A percentile compares a stretch with the other conserved stretches of the same genome.
phyloP scores from a whole-genome alignment of 495 filamentous ascomycete genomes.

The Friedmanniomyces simplex region DNA sequence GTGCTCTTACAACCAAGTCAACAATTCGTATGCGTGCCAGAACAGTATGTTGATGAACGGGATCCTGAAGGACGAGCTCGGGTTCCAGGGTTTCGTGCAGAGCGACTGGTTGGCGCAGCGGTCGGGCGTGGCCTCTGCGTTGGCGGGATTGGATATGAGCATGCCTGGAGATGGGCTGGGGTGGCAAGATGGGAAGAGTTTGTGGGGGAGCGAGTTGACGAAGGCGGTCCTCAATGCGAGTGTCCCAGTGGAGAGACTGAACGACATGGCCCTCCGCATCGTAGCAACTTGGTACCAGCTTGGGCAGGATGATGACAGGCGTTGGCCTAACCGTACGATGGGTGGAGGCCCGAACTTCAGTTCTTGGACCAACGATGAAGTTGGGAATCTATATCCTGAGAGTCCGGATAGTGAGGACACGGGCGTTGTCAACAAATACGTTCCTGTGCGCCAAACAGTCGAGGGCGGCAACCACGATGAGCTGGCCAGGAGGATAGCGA shows the following conservation, averaged over 20 bases:
- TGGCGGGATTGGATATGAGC: slow-evolving; percentile 84
- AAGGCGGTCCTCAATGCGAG: slow-evolving; percentile 71
- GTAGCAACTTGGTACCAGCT: slow-evolving; percentile 90
- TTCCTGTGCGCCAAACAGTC: slow-evolving; percentile 48
- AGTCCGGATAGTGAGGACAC: slow-evolving; percentile 43
- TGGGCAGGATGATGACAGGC: slow-evolving; percentile 62
- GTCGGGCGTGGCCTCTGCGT: slow-evolving; percentile 64
- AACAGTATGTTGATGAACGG: slow-evolving; percentile 90
- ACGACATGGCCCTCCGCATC: slow-evolving; percentile 89
- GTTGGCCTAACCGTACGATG: slow-evolving; percentile 46
- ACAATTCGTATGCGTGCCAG: slow-evolving; percentile 82
- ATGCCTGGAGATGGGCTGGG: slow-evolving; percentile 85
- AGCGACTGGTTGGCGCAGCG: slow-evolving; percentile 89
- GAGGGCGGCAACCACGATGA: slow-evolving; percentile 46
- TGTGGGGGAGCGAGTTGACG: slow-evolving; percentile 74
- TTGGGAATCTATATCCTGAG: slow-evolving; percentile 55
- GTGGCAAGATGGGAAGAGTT: slow-evolving; percentile 66
- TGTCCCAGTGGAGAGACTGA: slow-evolving; percentile 68
- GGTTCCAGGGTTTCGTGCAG: slow-evolving; percentile 90
- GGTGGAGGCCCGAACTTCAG: slow-evolving; percentile 80
- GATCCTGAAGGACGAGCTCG: slow-evolving; percentile 86
- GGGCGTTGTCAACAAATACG: slow-evolving; percentile 64
- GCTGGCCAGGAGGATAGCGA: slow-evolving; percentile 62
- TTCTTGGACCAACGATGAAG: slow-evolving; percentile 67
- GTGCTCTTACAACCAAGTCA: slow-evolving; percentile 84